Conservation (phyloP, 148 eudicot species). For the Tetragonia tetragonoides region DNA sequence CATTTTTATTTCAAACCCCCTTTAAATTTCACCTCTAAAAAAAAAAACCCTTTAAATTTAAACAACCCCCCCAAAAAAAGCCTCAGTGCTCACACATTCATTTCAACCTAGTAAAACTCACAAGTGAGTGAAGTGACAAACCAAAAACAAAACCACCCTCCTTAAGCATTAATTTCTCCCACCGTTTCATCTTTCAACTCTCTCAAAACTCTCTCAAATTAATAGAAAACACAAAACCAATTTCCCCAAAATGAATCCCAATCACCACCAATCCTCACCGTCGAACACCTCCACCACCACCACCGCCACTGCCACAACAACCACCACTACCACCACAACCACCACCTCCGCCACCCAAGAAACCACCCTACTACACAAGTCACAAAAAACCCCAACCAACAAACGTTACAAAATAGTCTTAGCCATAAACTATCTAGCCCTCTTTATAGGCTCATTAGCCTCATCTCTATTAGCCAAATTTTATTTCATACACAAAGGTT, state of each 20-base stretch:
- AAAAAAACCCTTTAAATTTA: too few species aligned
- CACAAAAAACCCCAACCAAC: constrained; percentile 1
- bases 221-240: too few species aligned
- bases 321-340: constrained; percentile 6
- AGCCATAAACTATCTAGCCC: constrained; percentile 39
- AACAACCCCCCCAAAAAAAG: too few species aligned
- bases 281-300: neutral
- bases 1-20: too few species aligned
- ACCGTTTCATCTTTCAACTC: neutral
- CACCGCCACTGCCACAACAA: constrained; percentile 4
- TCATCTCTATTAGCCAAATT: constrained; percentile 55
- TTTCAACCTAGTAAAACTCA: too few species aligned
- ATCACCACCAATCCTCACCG: neutral
- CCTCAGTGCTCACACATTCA: too few species aligned
- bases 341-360: neutral
- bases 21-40: too few species aligned
- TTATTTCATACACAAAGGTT: constrained; percentile 76
- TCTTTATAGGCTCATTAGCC: constrained; percentile 57
- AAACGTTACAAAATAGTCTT: constrained; percentile 42
- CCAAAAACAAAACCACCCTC: too few species aligned
- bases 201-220: neutral
- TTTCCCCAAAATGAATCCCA: constrained; percentile 15
- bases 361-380: constrained; percentile 15
- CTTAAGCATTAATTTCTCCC: neutral
- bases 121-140: too few species aligned